A percentile compares a stretch with the other conserved stretches of the same genome.
phyloP scores from a whole-genome alignment of 1,139 yeast species.

The Debaryomycetaceae sp. region DNA sequence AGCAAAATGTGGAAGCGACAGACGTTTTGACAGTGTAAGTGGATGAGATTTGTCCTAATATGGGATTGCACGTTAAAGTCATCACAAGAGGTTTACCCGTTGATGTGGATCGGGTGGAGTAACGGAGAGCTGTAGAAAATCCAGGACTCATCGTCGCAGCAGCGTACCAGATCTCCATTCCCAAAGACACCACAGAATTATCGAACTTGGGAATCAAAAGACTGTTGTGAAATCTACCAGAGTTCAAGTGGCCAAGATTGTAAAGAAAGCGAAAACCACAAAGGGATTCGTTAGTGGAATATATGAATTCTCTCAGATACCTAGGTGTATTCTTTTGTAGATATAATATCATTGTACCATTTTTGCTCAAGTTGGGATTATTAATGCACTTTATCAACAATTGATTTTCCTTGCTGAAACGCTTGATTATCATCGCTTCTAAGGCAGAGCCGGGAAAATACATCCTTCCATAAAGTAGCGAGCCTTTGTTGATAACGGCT shows the following conservation, averaged over 20 bases:
- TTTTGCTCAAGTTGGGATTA: constrained; percentile 56
- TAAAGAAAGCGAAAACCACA: constrained; percentile 79
- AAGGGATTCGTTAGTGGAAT: constrained; percentile 87
- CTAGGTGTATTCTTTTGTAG: constrained; percentile 66
- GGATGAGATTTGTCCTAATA: constrained; percentile 85
- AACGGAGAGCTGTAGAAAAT: constrained; percentile 76
- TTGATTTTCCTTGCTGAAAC: constrained; percentile 60
- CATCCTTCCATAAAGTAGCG: constrained; percentile 70
- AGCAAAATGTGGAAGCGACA: constrained; percentile 71
- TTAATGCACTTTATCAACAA: constrained; percentile 71
- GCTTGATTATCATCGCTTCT: constrained; percentile 82
- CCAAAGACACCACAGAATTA: constrained; percentile 60
- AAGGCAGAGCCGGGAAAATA: constrained; percentile 83
- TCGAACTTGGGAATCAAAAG: constrained; percentile 37
- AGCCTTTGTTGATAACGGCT: constrained; percentile 10
- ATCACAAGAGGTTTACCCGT: constrained; percentile 88
- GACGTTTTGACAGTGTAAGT: constrained; percentile 86
- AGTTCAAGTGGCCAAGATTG: constrained; percentile 38
- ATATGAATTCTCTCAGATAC: constrained; percentile 72
- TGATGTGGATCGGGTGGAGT: constrained; percentile 80
- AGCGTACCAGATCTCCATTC: constrained; percentile 90
- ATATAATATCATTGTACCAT: constrained; percentile 64
- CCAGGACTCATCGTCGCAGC: constrained; percentile 81
- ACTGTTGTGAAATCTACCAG: constrained; percentile 8
- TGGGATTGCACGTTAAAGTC: constrained; percentile 84